phyloP scores from a whole-genome alignment of 495 filamentous ascomycete species.

The Neurospora sublineolata region DNA sequence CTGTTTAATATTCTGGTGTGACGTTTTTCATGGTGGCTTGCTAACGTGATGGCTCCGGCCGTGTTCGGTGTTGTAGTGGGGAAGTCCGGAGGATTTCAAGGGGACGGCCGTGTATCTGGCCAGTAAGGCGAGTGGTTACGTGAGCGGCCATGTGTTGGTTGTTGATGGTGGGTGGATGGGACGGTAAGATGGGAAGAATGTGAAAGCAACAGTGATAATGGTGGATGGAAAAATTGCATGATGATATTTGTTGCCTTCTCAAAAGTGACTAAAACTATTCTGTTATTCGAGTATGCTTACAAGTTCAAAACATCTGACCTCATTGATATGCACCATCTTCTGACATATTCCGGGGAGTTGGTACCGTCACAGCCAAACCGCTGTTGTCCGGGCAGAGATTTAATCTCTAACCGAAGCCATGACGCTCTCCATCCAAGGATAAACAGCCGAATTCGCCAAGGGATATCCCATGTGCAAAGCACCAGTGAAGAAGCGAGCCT shows the following conservation, averaged over 20 bases:
- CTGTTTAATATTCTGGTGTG: too few species aligned
- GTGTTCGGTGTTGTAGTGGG: slow-evolving; percentile 42
- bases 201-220: not conserved
- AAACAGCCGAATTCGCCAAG: slow-evolving; percentile 38
- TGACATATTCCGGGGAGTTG: not conserved
- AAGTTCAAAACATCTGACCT: not conserved
- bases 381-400: not conserved
- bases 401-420: slow-evolving; percentile 23
- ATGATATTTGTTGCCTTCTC: not conserved
- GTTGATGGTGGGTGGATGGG: slow-evolving; percentile 97
- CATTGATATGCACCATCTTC: not conserved
- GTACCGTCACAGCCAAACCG: not conserved
- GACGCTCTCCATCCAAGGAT: slow-evolving; percentile 44
- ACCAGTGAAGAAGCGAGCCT: slow-evolving; percentile 50
- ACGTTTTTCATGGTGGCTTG: too few species aligned
- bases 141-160: slow-evolving; percentile 67
- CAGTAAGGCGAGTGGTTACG: slow-evolving; percentile 63
- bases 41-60: not conserved
- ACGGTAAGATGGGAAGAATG: slow-evolving; percentile 35
- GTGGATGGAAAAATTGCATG: not conserved
- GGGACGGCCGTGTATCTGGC: slow-evolving; percentile 71
- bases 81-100: slow-evolving; percentile 79
- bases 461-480: slow-evolving; percentile 59
- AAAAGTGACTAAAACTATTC: not conserved
- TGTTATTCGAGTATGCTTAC: not conserved